phyloP scores from a whole-genome alignment of 2,329 filamentous ascomycete species.

The Xylaria arbuscula region DNA sequence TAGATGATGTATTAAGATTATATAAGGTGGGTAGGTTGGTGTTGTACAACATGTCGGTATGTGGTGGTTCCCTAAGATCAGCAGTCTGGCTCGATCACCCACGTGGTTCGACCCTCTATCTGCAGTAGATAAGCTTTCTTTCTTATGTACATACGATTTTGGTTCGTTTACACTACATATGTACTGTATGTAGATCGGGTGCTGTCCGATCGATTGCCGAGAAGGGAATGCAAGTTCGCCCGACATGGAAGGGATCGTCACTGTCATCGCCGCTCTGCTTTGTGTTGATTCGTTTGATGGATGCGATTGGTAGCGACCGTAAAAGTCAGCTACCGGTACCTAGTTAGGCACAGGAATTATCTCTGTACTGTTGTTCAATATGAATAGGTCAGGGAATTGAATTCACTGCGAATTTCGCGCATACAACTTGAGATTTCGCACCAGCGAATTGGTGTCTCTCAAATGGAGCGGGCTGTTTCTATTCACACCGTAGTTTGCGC shows the following conservation, averaged over 20 bases:
- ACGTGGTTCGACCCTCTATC: background rate
- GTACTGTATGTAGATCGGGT: background rate
- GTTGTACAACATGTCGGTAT: background rate
- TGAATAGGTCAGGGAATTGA: too few species aligned
- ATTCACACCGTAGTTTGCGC: too few species aligned
- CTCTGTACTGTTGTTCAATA: too few species aligned
- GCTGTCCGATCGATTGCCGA: constrained; percentile 5
- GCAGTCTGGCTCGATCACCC: background rate
- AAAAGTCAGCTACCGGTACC: background rate
- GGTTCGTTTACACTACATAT: background rate
- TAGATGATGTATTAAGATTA: background rate
- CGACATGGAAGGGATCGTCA: constrained; percentile 20
- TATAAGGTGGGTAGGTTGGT: background rate
- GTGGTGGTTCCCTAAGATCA: background rate
- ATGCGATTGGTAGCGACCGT: background rate
- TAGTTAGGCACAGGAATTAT: background rate
- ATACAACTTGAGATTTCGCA: too few species aligned
- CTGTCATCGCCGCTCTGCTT: background rate
- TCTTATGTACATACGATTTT: background rate
- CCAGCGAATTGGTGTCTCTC: too few species aligned
- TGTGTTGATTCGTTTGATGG: too few species aligned
- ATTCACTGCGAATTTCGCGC: too few species aligned
- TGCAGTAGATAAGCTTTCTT: background rate
- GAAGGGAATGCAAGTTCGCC: background rate
- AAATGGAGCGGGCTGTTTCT: too few species aligned